These are phyloP conservation scores for Mortierella sp. DNA, from an alignment of 371 early-diverging fungal species.

Conservation along the genomic window DNA sequence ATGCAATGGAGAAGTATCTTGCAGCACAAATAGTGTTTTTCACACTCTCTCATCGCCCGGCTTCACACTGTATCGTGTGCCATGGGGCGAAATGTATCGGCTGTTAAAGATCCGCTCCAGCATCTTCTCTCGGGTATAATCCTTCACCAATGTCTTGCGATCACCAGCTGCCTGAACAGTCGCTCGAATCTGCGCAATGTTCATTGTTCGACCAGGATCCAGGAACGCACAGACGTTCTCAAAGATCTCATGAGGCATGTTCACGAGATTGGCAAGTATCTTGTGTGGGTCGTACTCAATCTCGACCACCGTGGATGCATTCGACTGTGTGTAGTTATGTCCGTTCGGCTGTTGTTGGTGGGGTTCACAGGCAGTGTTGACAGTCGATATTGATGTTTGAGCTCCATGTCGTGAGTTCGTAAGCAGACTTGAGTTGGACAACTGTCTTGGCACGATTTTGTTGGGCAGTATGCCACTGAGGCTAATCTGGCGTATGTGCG, in stretches of 20 bases:
- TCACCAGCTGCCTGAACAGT: conserved; percentile 42
- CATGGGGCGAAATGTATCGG: conserved; percentile 47
- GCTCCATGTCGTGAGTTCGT: conserved; percentile 10
- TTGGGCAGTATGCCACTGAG: neutral
- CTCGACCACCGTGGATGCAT: neutral
- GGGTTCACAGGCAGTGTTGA: neutral
- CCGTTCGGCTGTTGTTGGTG: conserved; percentile 2
- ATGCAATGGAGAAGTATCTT: too few species aligned
- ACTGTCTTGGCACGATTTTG: conserved; percentile 9
- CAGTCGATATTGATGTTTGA: conserved; percentile 1
- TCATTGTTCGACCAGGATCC: conserved; percentile 50
- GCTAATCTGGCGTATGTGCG: conserved; percentile 16
- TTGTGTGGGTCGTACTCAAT: conserved; percentile 44
- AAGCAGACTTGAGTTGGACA: conserved; percentile 29
- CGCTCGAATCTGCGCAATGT: conserved; percentile 45
- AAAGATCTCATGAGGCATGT: conserved; percentile 53
- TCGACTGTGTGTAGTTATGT: conserved; percentile 18
- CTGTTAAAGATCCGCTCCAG: conserved; percentile 48
- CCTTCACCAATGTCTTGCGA: conserved; percentile 23
- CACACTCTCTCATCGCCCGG: conserved; percentile 45
- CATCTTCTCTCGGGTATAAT: conserved; percentile 51
- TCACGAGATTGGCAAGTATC: conserved; percentile 45
- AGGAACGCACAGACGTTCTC: conserved; percentile 52
- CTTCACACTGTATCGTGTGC: conserved; percentile 47
- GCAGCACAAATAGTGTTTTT: too few species aligned